Evolutionary conservation across 768 basidiomycete species (phyloP), one percentile per base, ranked within the genome.

Genomic region (Flagelloscypha sp.): DNA sequence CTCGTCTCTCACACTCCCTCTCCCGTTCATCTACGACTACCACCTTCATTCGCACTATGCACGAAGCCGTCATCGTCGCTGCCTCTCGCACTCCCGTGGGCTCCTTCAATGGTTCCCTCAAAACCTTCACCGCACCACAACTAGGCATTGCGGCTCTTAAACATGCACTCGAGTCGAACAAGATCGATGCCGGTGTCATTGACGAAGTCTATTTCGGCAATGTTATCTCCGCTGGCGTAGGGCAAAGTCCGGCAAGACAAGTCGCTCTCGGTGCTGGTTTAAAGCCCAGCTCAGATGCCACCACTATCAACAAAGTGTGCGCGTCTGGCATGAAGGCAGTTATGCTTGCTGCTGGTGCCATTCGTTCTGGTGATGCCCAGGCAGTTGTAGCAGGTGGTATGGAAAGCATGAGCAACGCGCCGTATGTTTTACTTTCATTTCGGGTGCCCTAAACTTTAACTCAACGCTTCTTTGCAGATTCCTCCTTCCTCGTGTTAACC

Each of bases 231-330:
- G 95, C 90, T 3, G 92, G 92, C 48, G 87, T 93, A 34, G 95
- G 95, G 28, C 95, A 99, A 64, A 85, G 84, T 8, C 95, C 95
- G n/a, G 95, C 95, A 35, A 79, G 95, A 45, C 95, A 99, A 61
- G 95, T 93, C 36, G 90, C 82, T n/a, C 77, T 99, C 40, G 72
- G 64, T 37, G 74, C 92, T n/a, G 95, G 95, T 44, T 66, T 95
- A 53, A 77, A 72, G 44, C 57, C 79, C 7, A 71, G 70, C 38
- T 93, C 94, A 18, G 95, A 99, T 63, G 93, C 94, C 15, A 98
- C 95, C 24, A 99, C 95, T 32, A 80, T 99, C 66, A 99, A 99
- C 77, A 99, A 99, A 67, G 95, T 99, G 58, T 99, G 95, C 59
- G 95, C 95, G 5, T 92, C 87, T 36, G 95, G 95, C 42, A 68